A percentile compares a stretch with the other conserved stretches of the same genome.
These are phyloP conservation scores for Aspergillus asperescens DNA, from an alignment of 495 filamentous ascomycete genomes.

Conservation along the genomic window DNA sequence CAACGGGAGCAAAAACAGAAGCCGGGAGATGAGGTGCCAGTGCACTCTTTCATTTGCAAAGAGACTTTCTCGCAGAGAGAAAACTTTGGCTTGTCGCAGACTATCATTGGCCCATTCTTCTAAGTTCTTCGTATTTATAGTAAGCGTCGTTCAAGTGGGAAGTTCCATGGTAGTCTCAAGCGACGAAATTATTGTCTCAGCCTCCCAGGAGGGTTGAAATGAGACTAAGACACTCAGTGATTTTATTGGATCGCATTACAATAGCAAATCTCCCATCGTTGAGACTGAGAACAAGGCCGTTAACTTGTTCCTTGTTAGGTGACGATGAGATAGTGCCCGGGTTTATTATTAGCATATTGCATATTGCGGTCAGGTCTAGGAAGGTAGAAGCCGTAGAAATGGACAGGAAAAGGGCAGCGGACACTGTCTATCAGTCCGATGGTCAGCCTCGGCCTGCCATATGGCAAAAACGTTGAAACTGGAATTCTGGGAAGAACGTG, in stretches of 20 bases:
- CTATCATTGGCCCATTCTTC: background rate
- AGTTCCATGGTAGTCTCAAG: conserved; percentile 2
- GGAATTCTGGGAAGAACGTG: background rate
- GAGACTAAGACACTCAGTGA: background rate
- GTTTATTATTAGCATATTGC: background rate
- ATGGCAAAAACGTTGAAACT: background rate
- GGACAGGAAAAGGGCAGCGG: background rate
- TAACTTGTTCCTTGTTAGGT: no score
- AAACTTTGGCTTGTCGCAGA: background rate
- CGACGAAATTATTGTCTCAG: background rate
- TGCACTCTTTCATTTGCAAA: no score
- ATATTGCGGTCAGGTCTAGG: background rate
- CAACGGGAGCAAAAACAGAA: background rate
- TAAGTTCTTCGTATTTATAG: conserved; percentile 3
- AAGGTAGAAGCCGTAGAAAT: background rate
- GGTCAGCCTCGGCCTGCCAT: conserved; percentile 1
- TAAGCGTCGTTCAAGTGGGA: background rate
- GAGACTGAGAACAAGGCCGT: no score
- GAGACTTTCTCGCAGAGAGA: background rate
- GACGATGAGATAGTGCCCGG: background rate
- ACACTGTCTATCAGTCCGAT: background rate
- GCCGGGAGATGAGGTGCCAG: no score
- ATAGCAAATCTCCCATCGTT: background rate
- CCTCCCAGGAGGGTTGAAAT: background rate
- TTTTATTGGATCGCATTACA: background rate